A percentile compares a stretch with the other conserved stretches of the same genome.
These are phyloP conservation scores for Maudiozyma humilis DNA, from an alignment of 1,139 yeast genomes.

Conservation along the genomic window DNA sequence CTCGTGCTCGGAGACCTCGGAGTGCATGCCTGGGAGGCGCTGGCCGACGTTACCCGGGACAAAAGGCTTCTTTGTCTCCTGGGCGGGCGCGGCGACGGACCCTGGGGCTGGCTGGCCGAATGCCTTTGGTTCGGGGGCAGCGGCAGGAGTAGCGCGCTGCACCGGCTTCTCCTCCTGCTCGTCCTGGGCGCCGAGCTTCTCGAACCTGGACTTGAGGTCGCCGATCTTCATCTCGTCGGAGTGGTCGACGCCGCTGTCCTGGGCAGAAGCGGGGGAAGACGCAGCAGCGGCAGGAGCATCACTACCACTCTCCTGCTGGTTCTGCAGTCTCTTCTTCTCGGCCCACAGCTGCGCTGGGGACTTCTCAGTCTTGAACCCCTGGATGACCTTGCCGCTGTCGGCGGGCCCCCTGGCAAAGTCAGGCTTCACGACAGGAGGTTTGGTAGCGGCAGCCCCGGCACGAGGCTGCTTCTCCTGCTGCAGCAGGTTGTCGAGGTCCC, in stretches of 20 bases:
- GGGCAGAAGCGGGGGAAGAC: conserved; percentile 8
- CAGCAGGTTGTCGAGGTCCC: conserved; percentile 35
- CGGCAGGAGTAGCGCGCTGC: background rate
- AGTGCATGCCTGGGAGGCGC: conserved; percentile 30
- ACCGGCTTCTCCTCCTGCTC: background rate
- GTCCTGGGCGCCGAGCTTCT: conserved; percentile 23
- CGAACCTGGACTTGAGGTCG: conserved; percentile 32
- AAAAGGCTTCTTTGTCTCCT: conserved; percentile 12
- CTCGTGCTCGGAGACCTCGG: conserved; percentile 19
- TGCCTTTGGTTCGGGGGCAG: conserved; percentile 27
- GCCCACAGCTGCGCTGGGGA: conserved; percentile 97
- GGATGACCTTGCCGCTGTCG: conserved; percentile 40
- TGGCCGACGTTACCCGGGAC: conserved; percentile 21
- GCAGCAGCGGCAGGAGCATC: background rate
- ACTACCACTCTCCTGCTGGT: conserved; percentile 2
- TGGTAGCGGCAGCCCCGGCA: conserved; percentile 31
- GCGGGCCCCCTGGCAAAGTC: conserved; percentile 31
- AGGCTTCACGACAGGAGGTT: conserved; percentile 40
- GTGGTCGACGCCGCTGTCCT: conserved; percentile 8
- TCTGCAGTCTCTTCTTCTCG: conserved; percentile 56
- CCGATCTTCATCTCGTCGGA: conserved; percentile 27
- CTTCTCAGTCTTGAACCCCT: conserved; percentile 68
- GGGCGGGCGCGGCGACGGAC: background rate
- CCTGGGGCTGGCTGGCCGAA: conserved; percentile 15
- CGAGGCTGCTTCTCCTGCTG: conserved; percentile 1